Percentiles rank a stretch among this genome's conserved stretches.
These are phyloP conservation scores for Limtongozyma cylindracea DNA, from an alignment of 805 yeast genomes.

Conservation along the genomic window DNA sequence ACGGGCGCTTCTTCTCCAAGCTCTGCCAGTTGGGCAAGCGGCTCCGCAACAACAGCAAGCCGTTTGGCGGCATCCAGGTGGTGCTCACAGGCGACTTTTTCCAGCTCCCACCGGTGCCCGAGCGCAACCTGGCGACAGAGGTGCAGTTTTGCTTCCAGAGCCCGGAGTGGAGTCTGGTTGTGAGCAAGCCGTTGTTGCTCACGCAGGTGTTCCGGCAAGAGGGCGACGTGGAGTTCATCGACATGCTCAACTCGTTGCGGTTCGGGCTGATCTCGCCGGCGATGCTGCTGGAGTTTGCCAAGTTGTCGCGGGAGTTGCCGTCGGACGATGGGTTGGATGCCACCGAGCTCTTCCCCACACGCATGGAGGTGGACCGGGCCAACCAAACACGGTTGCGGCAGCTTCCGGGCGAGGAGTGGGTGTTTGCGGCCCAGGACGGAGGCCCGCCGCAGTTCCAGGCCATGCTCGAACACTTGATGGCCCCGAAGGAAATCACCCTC, in stretches of 20 bases:
- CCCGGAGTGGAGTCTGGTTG: constrained; percentile 29
- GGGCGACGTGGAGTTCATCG: constrained; percentile 42
- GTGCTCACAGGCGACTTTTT: constrained; percentile 64
- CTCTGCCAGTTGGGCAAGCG: constrained; percentile 31
- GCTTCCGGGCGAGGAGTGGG: constrained; percentile 16
- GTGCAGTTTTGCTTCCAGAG: constrained; percentile 39
- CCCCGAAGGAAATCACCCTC: constrained; percentile 30
- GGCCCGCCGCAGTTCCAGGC: constrained; percentile 5
- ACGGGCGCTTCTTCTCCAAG: constrained; percentile 39
- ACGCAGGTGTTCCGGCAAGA: constrained; percentile 52
- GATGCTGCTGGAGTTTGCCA: constrained; percentile 21
- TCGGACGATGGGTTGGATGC: constrained; percentile 38
- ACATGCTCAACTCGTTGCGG: constrained; percentile 57
- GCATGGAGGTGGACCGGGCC: constrained; percentile 47
- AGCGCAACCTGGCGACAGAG: constrained; percentile 5
- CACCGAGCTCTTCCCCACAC: constrained; percentile 50
- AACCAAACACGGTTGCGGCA: constrained; percentile 21
- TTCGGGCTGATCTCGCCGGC: constrained; percentile 26
- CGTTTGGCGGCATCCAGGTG: constrained; percentile 67
- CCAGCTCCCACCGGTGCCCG: constrained; percentile 54
- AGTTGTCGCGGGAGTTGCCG: constrained; percentile 21
- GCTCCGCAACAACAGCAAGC: constrained; percentile 15
- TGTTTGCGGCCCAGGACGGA: constrained; percentile 26
- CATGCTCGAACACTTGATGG: constrained; percentile 40
- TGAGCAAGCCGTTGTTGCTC: constrained; percentile 29